These are phyloP conservation scores for Blastocystis hominis DNA, from an alignment of 352 stramenopile species.

Conservation along the genomic window DNA sequence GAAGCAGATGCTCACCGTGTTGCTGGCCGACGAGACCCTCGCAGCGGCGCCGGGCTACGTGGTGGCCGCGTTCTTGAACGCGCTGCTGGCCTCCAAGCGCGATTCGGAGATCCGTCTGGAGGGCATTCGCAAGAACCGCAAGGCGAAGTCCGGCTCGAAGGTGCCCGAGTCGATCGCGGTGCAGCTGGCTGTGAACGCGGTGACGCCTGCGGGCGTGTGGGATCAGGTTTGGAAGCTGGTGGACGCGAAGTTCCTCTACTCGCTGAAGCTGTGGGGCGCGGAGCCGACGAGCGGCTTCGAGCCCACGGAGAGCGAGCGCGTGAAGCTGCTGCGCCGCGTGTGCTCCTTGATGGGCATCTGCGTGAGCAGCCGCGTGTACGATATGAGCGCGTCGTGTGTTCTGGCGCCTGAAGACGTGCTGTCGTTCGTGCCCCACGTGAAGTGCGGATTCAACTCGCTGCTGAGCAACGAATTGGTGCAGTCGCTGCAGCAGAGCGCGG, in stretches of 20 bases:
- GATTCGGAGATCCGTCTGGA: conserved; percentile 44
- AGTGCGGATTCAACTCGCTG: not conserved
- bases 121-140: not conserved
- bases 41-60: not conserved
- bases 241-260: conserved; percentile 28
- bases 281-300: not conserved
- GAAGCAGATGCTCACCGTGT: conserved; percentile 29
- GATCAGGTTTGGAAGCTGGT: not conserved
- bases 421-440: conserved; percentile 6
- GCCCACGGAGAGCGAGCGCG: conserved; percentile 3
- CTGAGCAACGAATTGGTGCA: not conserved
- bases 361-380: not conserved
- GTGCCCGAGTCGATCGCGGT: conserved; percentile 2
- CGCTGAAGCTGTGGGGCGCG: not conserved
- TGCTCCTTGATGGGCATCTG: conserved; percentile 20
- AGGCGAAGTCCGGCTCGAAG: not conserved
- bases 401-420: not conserved
- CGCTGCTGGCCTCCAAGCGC: not conserved
- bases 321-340: conserved; percentile 37
- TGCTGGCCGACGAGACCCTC: not conserved
- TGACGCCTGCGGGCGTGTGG: conserved; percentile 41
- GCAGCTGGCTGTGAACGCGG: not conserved
- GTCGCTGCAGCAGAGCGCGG: not conserved
- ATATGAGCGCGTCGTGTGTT: not conserved
- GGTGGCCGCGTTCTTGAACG: conserved; percentile 47